phyloP scores from a whole-genome alignment of 305 asterid species.

The Fraxinus greggii region DNA sequence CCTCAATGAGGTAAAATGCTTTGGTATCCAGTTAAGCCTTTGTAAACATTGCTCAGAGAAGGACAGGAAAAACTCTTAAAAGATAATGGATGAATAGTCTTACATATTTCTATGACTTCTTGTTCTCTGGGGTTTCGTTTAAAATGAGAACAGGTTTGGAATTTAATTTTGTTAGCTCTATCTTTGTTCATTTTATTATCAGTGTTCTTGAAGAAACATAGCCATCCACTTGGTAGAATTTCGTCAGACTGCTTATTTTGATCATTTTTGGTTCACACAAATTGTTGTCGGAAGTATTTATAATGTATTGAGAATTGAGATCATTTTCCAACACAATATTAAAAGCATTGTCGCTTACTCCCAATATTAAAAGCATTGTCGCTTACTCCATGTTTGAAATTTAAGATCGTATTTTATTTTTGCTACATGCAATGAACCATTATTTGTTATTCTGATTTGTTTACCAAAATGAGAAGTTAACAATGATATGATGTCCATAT shows the following conservation, averaged over 20 bases:
- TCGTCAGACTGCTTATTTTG: background rate
- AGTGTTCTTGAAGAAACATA: background rate
- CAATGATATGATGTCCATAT: background rate
- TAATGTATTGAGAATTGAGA: background rate
- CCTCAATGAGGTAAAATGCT: background rate
- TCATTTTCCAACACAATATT: background rate
- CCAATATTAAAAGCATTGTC: background rate
- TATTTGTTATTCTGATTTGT: background rate
- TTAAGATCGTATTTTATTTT: background rate
- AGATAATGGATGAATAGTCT: background rate
- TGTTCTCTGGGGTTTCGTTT: constrained; percentile 1
- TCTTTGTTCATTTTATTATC: background rate
- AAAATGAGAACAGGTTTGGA: background rate
- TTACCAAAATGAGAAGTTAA: background rate
- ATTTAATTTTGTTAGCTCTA: background rate
- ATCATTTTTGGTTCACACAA: background rate
- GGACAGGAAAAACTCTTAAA: background rate
- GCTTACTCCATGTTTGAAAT: background rate
- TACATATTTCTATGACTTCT: background rate
- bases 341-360: background rate
- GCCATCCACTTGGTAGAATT: background rate
- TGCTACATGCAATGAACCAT: background rate
- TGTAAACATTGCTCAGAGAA: background rate
- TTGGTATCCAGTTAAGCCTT: background rate
- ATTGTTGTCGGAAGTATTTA: background rate